A percentile compares a stretch with the other conserved stretches of the same genome.
phyloP scores from a whole-genome alignment of 768 basidiomycete species.

The Phlebiopsis gigantea region DNA sequence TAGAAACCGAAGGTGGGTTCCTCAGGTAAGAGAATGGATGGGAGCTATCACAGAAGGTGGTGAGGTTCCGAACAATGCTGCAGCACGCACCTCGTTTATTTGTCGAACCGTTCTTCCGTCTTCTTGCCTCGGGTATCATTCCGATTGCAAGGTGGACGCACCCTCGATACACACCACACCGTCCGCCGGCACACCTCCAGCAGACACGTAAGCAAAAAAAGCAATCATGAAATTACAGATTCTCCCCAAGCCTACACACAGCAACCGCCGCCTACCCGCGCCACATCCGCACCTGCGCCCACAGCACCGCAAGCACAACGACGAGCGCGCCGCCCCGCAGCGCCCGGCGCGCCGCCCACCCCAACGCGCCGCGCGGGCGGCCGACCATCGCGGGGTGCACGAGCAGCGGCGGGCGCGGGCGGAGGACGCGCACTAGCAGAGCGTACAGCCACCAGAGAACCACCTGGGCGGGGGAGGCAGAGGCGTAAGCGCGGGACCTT shows the following conservation, averaged over 20 bases:
- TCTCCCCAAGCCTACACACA: background rate
- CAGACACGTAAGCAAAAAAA: background rate
- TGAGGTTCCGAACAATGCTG: too few relatives aligned
- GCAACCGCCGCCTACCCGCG: background rate
- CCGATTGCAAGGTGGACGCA: too few relatives aligned
- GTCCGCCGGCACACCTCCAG: too few relatives aligned
- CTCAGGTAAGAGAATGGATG: too few relatives aligned
- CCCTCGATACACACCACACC: too few relatives aligned
- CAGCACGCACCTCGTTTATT: too few relatives aligned
- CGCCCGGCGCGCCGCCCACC: background rate
- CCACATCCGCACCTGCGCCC: constrained; percentile 18
- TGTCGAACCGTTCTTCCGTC: too few relatives aligned
- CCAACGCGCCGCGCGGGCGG: background rate
- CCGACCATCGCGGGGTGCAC: background rate
- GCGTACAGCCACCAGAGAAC: constrained; percentile 67
- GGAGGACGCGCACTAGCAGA: constrained; percentile 31
- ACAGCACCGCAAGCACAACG: background rate
- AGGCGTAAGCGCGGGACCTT: constrained; percentile 20
- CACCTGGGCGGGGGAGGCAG: constrained; percentile 46
- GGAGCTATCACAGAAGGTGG: too few relatives aligned
- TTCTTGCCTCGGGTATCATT: too few relatives aligned
- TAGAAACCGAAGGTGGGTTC: too few relatives aligned
- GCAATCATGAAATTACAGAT: background rate
- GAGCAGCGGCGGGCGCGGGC: background rate
- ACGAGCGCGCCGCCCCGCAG: background rate